phyloP scores from a whole-genome alignment of 352 stramenopile species.

The Globisporangium acanthophoron region DNA sequence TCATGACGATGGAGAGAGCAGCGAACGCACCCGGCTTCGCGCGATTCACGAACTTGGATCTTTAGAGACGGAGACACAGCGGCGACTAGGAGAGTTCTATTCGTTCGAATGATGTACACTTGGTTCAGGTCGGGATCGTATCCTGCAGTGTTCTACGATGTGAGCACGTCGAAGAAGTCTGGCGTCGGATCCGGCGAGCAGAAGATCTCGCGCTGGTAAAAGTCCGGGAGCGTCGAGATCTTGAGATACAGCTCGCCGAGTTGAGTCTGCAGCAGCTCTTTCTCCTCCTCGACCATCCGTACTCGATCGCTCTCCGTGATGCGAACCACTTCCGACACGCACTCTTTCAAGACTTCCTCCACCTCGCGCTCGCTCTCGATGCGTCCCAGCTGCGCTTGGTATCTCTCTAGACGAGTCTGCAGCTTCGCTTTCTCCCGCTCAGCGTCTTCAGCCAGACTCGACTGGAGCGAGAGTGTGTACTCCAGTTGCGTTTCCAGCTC shows the following conservation, averaged over 20 bases:
- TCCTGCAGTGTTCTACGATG: conserved; percentile 13
- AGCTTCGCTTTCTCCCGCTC: conserved; percentile 32
- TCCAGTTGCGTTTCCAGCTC: conserved; percentile 24
- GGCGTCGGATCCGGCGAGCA: conserved; percentile 62
- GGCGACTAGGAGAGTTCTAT: neutral
- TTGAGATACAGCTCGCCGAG: conserved; percentile 75
- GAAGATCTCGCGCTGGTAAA: conserved; percentile 84
- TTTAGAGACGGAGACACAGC: neutral
- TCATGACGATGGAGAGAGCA: conserved; percentile 71
- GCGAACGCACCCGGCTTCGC: conserved; percentile 22
- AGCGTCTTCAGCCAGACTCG: conserved; percentile 17
- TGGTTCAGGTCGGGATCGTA: neutral
- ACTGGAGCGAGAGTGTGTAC: conserved; percentile 14
- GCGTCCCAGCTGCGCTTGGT: conserved; percentile 52
- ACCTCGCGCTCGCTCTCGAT: conserved; percentile 46
- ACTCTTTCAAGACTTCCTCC: conserved; percentile 45
- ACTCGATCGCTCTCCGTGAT: conserved; percentile 57
- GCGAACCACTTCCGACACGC: conserved; percentile 46
- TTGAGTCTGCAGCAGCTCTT: conserved; percentile 58
- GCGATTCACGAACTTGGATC: conserved; percentile 30
- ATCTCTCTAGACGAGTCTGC: conserved; percentile 36
- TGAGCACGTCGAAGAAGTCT: conserved; percentile 83
- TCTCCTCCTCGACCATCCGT: conserved; percentile 53
- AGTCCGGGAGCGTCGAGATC: conserved; percentile 78
- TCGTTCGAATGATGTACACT: conserved; percentile 1